phyloP scores from a whole-genome alignment of 306 rosid genomes.

The Hippophae tibetana region DNA sequence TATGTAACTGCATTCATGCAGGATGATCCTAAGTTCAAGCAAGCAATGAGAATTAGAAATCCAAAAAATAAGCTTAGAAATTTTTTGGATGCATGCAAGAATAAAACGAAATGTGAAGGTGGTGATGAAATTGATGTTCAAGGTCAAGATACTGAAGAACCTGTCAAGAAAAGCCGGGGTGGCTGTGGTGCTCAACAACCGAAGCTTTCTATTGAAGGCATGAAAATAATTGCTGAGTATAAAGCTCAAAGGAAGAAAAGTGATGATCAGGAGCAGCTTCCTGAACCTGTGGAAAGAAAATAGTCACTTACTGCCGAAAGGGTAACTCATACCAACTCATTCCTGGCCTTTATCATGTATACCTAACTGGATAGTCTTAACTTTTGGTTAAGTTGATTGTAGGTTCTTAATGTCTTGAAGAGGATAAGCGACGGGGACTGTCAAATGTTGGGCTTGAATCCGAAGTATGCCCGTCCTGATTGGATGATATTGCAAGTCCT shows the following conservation, averaged over 20 bases:
- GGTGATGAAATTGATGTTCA: constrained; percentile 85
- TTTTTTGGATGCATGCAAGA: constrained; percentile 87
- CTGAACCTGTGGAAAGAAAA: constrained; percentile 96
- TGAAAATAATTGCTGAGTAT: constrained; percentile 86
- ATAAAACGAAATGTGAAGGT: constrained; percentile 88
- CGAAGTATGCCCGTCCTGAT: constrained; percentile 93
- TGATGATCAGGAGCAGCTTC: constrained; percentile 94
- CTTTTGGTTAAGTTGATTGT: constrained; percentile 15
- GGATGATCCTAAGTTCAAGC: constrained; percentile 90
- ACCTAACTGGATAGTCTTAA: constrained; percentile 9
- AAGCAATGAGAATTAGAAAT: constrained; percentile 70
- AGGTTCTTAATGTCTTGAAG: constrained; percentile 90
- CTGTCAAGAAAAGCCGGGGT: constrained; percentile 77
- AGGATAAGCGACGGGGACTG: constrained; percentile 94
- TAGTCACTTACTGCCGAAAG: constrained; percentile 88
- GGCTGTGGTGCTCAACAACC: constrained; percentile 99
- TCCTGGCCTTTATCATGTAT: neutral
- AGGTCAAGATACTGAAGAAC: constrained; percentile 59
- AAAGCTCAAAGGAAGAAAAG: constrained; percentile 84
- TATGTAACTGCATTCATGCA: constrained; percentile 27
- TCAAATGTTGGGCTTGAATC: constrained; percentile 75
- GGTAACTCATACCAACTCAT: constrained; percentile 34
- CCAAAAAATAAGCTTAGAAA: constrained; percentile 73
- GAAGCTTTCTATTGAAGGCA: constrained; percentile 79
- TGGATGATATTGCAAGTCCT: constrained; percentile 99